Conservation (phyloP, 2,329 filamentous ascomycete genomes). For the Nothophoma quercina region DNA sequence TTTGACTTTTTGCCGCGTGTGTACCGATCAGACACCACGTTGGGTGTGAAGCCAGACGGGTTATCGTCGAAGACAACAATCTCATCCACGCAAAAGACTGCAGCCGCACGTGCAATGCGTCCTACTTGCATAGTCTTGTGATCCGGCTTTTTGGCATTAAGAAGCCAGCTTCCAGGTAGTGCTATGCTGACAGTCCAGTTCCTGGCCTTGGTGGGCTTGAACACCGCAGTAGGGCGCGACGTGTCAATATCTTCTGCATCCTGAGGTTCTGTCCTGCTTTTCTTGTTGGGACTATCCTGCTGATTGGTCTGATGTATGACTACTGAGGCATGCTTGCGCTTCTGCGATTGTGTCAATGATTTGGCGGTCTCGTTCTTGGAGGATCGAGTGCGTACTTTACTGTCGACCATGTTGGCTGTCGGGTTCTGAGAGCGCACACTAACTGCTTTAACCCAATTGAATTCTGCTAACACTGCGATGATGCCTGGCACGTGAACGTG, state of each 20-base stretch:
- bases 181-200: slow-evolving; percentile 80
- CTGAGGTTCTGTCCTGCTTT: slow-evolving; percentile 23
- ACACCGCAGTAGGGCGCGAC: slow-evolving; percentile 73
- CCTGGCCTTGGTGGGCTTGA: slow-evolving; percentile 69
- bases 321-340: slow-evolving; percentile 33
- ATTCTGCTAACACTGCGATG: background rate
- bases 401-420: slow-evolving; percentile 15
- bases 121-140: slow-evolving; percentile 77
- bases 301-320: slow-evolving; percentile 26
- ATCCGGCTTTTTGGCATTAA: slow-evolving; percentile 74
- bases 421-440: too few relatives aligned
- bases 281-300: slow-evolving; percentile 25
- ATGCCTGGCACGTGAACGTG: slow-evolving; percentile 15
- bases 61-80: slow-evolving; percentile 82
- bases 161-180: slow-evolving; percentile 73
- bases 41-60: slow-evolving; percentile 43
- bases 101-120: slow-evolving; percentile 79
- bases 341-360: slow-evolving; percentile 19
- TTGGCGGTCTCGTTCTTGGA: background rate
- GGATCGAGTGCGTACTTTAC: slow-evolving; percentile 1
- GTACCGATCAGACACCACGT: slow-evolving; percentile 32
- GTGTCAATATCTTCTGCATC: slow-evolving; percentile 54
- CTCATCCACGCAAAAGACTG: slow-evolving; percentile 86
- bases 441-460: too few relatives aligned
- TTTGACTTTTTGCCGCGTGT: slow-evolving; percentile 28